Base-by-base conservation (phyloP, 768 basidiomycete genomes). In the Hemileccinum rubropunctum region DNA sequence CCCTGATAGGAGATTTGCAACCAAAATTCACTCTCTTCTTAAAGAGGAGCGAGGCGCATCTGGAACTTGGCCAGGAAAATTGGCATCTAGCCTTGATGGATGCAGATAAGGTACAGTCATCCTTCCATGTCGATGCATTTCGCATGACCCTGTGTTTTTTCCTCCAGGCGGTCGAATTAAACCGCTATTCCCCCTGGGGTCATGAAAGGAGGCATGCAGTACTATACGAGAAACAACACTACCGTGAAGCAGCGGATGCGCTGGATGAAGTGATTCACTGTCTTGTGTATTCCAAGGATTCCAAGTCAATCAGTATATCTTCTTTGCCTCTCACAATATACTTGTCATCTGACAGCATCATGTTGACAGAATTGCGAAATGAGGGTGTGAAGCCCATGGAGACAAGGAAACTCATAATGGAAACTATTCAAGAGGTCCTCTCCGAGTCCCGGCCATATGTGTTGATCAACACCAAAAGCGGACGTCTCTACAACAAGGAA, bases 171-270 rank as follows among this genome's bases (percentile, higher is more conserved):
- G 41, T 61, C 37, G 34, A 2, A 33, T 23, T 61, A 1, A 43
- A 61, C 30, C 13, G 39, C 17, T 50, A 3, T 0, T 58, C 59
- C 3, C 59, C 55, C 4, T 49, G 55, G 56, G 59, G 59, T 9
- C 44, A 61, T 10, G 48, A 61, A 18, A 46, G 37, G 41, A 56
- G n/a, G 23, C 51, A 62, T 17, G 26, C 3, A 6, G 60, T 47
- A 13, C 14, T 58, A 15, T 48, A 48, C 30, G 11, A 18, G 6
- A 10, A 6, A 4, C 28, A 37, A 10, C 11, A 13, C 34, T 56
- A 56, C 15, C 21, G 3, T n/a, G 57, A 56, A 20, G 60, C 60
- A 9, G 60, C 57, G 4, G 38, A 50, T 33, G 51, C 60, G 3
- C 17, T 55, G 12, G 27, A 58, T 35, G 2, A 50, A 18, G 37